Conservation (phyloP, 495 filamentous ascomycete species). For the Schizothecium vesticola region DNA sequence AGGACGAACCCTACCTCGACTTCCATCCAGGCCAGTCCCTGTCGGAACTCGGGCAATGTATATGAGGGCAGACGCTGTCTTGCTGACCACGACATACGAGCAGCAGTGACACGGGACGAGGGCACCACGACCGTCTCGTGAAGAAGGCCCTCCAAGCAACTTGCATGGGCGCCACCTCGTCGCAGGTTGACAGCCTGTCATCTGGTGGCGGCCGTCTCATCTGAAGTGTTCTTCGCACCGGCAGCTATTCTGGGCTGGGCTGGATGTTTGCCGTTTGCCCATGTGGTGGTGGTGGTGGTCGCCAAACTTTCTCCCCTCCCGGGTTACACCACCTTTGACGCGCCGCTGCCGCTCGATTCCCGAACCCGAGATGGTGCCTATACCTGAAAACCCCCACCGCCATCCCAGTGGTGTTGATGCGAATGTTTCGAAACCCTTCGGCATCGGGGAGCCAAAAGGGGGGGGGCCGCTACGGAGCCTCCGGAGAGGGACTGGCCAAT, state of each 20-base stretch:
- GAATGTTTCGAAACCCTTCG: background rate
- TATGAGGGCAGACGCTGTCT: background rate
- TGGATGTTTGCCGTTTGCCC: too few relatives aligned
- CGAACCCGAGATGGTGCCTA: background rate
- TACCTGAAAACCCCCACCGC: background rate
- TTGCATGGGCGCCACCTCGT: background rate
- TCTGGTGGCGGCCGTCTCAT: background rate
- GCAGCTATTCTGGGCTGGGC: background rate
- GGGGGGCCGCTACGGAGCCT: background rate
- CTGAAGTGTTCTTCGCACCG: background rate
- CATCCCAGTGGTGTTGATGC: background rate
- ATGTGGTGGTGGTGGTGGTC: background rate
- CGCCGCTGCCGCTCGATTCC: background rate
- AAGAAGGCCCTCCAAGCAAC: background rate
- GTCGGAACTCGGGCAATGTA: background rate
- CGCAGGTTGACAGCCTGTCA: background rate
- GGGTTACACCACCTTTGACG: background rate
- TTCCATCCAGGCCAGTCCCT: background rate
- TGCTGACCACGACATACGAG: background rate
- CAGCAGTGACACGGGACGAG: background rate
- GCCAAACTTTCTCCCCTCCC: background rate
- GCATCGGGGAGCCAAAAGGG: too few relatives aligned
- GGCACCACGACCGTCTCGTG: background rate
- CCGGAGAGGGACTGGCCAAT: background rate
- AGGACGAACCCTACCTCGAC: background rate